A percentile compares a stretch with the other conserved stretches of the same genome.
Conservation (phyloP, 2,329 filamentous ascomycete species). For the Aspergillus proliferans region DNA sequence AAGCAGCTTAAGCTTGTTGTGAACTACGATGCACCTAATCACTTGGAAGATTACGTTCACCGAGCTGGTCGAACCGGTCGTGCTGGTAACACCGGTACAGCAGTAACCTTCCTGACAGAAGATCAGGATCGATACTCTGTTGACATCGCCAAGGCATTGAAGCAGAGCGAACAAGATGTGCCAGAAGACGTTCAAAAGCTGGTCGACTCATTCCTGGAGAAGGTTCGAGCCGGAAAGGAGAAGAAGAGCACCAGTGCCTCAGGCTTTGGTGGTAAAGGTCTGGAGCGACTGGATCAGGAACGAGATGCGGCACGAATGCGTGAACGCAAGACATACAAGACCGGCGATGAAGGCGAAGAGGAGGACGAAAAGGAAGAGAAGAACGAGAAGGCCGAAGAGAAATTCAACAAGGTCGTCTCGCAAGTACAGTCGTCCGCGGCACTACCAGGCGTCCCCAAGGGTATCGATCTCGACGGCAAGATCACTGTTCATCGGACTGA, state of each 20-base stretch:
- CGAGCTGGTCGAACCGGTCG: slow-evolving; percentile 88
- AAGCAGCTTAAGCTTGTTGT: slow-evolving; percentile 93
- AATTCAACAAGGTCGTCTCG: slow-evolving; percentile 55
- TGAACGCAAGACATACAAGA: slow-evolving; percentile 84
- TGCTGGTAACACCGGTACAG: slow-evolving; percentile 89
- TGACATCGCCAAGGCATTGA: slow-evolving; percentile 85
- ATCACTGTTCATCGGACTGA: slow-evolving; percentile 69
- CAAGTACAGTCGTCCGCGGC: slow-evolving; percentile 59
- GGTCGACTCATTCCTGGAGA: slow-evolving; percentile 68
- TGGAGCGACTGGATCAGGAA: slow-evolving; percentile 86
- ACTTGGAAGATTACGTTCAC: slow-evolving; percentile 95
- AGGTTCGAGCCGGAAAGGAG: slow-evolving; percentile 86
- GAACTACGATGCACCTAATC: slow-evolving; percentile 91
- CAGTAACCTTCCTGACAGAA: slow-evolving; percentile 86
- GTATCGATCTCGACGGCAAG: slow-evolving; percentile 59
- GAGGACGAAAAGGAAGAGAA: slow-evolving; percentile 64
- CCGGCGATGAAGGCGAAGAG: slow-evolving; percentile 75
- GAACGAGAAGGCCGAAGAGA: slow-evolving; percentile 57
- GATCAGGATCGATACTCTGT: slow-evolving; percentile 87
- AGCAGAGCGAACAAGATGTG: slow-evolving; percentile 78
- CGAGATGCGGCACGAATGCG: slow-evolving; percentile 79
- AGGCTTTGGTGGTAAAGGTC: slow-evolving; percentile 90
- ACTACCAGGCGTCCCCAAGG: slow-evolving; percentile 45
- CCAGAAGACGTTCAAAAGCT: slow-evolving; percentile 62
- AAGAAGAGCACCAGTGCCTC: slow-evolving; percentile 62